These are phyloP conservation scores for Coprinopsis strossmayeri DNA, from an alignment of 768 basidiomycete species.

Conservation along the genomic window DNA sequence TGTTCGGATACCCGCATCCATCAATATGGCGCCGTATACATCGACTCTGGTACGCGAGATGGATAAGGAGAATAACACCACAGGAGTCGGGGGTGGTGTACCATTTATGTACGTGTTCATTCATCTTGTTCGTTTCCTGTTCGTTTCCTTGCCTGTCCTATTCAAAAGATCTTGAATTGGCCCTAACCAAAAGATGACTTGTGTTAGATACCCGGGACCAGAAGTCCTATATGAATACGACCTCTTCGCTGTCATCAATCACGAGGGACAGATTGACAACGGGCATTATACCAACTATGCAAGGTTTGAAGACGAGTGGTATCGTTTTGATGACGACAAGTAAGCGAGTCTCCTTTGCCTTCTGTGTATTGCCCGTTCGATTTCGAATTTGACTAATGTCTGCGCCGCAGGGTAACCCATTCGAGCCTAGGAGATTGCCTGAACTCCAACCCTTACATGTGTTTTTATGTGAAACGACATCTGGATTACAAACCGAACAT, in stretches of 20 bases:
- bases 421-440: slow-evolving; percentile 66
- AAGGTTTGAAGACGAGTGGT: slow-evolving; percentile 90
- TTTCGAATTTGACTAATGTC: slow-evolving; percentile 9
- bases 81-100: slow-evolving; percentile 21
- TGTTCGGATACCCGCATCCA: slow-evolving; percentile 73
- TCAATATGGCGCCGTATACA: slow-evolving; percentile 89
- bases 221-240: slow-evolving; percentile 81
- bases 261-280: slow-evolving; percentile 91
- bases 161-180: no score
- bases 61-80: slow-evolving; percentile 35
- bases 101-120: slow-evolving; percentile 14
- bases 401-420: slow-evolving; percentile 51
- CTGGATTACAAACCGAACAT: slow-evolving; percentile 74
- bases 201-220: slow-evolving; percentile 32
- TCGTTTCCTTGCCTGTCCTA: no score
- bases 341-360: no score
- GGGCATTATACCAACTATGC: slow-evolving; percentile 92
- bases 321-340: slow-evolving; percentile 93
- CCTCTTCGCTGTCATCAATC: slow-evolving; percentile 88
- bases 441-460: slow-evolving; percentile 82
- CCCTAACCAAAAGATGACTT: no score
- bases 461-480: slow-evolving; percentile 89
- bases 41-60: slow-evolving; percentile 49
- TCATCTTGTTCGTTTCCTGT: not conserved
- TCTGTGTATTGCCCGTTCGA: no score